phyloP scores from a whole-genome alignment of 169 alveolate species.

The Plasmodium inui region DNA sequence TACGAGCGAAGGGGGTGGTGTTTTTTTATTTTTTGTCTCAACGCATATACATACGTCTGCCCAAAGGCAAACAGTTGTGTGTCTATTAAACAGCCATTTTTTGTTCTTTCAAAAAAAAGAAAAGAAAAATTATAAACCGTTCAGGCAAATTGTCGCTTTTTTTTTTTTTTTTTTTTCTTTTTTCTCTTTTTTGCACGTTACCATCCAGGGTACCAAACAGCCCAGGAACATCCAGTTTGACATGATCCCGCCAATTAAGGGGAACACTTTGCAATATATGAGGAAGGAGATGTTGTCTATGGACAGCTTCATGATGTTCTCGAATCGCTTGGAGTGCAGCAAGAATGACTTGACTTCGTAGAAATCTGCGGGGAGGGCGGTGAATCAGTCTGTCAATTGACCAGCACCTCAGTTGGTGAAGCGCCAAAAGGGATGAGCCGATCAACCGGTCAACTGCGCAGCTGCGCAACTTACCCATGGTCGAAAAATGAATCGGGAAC shows the following conservation, averaged over 20 bases:
- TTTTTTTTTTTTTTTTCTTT: neutral
- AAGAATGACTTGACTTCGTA: constrained; percentile 85
- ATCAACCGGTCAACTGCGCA: neutral
- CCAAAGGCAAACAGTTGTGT: neutral
- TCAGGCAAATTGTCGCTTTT: neutral
- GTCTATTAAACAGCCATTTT: neutral
- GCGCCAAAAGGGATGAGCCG: neutral
- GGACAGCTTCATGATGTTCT: constrained; percentile 83
- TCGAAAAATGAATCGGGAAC: constrained; percentile 90
- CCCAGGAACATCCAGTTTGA: constrained; percentile 86
- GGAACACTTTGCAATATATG: constrained; percentile 82
- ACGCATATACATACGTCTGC: neutral
- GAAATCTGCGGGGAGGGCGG: constrained; percentile 75
- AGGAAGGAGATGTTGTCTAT: constrained; percentile 84
- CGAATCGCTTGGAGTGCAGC: constrained; percentile 82
- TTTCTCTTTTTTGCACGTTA: neutral
- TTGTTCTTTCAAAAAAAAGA: constrained; percentile 6
- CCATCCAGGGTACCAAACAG: constrained; percentile 78
- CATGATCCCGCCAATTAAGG: constrained; percentile 83
- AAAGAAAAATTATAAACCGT: constrained; percentile 3
- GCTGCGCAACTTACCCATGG: constrained; percentile 45
- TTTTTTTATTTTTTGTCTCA: constrained; percentile 16
- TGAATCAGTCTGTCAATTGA: neutral
- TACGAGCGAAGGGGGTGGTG: neutral
- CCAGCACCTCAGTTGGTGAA: neutral